Base-by-base conservation (phyloP, 1,284 basidiomycete genomes). In the Sphagnurus paluster region DNA sequence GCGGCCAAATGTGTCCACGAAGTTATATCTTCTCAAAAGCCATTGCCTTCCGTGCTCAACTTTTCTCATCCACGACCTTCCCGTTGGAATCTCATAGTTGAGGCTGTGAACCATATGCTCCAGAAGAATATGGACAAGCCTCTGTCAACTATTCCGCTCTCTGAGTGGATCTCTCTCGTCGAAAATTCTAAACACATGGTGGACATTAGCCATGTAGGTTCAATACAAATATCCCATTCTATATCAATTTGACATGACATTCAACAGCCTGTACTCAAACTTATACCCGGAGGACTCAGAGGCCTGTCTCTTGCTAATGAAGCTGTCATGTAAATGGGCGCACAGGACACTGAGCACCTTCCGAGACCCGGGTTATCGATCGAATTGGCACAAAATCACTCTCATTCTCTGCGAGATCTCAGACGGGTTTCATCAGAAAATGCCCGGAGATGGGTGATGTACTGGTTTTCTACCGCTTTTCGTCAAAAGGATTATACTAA, bases 1-100 rank as follows among this genome's bases (percentile, higher is more conserved):
- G 55, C 46, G 13, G 50, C 53, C 4, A 24, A 35, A 41, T 41
- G 42, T 19, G 25, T 54, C 7, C 30, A 49, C 13, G 56, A 58
- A 26, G 29, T 56, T 4, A 45, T 48, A 11, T 45, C 48, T 30
- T 39, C 44, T 7, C 38, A 44, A 14, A 25, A 40, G 3, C 39
- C 16, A 17, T 35, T 44, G 19, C 44, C 53, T 3, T 28, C 23
- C 2, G 40, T 50, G 13, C 28, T 56, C 4, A 53, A 58, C 43
- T 30, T 56, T 14, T 46, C 53, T 8, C 56, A 58, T 33, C 55
- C 56, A 6, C 48, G 42, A 11, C 54, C 53, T 4, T 29, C 46
- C 6, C 21, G 20, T 21, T 55, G 52, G 51, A 44, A 43, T 2
- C 14, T 40, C 21, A 30, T 56, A 20, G 51, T 54, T 9, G 14